Conservation (phyloP, 192 early-diverging fungal genomes). For the Haplosporangium gracile region DNA sequence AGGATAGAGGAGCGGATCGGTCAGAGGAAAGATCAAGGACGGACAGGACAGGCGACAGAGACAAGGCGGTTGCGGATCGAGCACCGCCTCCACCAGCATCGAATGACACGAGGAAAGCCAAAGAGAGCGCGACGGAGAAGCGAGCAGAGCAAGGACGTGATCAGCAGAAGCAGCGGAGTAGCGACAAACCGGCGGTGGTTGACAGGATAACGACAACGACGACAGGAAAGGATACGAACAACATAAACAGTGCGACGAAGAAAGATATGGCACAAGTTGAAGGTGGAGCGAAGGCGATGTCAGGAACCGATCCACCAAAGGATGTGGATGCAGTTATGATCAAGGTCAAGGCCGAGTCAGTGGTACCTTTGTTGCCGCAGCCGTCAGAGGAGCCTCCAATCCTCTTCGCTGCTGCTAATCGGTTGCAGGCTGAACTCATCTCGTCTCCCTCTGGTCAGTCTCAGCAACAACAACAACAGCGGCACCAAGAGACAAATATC, state of each 20-base stretch:
- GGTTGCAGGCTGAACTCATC: conserved; percentile 13
- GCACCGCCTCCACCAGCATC: no score
- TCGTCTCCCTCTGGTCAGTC: background rate
- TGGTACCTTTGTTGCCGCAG: background rate
- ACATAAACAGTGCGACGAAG: background rate
- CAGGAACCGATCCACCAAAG: background rate
- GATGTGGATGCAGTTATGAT: background rate
- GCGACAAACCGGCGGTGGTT: background rate
- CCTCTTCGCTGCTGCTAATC: conserved; percentile 27
- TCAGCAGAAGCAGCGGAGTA: background rate
- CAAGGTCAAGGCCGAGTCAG: background rate
- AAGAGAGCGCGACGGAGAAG: background rate
- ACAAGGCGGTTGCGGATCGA: background rate
- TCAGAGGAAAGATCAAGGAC: background rate
- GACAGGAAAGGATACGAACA: background rate
- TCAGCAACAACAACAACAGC: background rate
- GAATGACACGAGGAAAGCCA: background rate
- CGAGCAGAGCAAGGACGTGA: background rate
- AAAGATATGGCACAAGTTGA: background rate
- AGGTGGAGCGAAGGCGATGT: background rate
- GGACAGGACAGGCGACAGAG: background rate
- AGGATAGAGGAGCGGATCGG: conserved; percentile 3
- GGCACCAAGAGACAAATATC: background rate
- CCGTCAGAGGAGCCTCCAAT: conserved; percentile 21
- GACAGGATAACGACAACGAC: background rate